Base-by-base conservation (phyloP, 164 flowering plant genomes). In the Macadamia integrifolia region DNA sequence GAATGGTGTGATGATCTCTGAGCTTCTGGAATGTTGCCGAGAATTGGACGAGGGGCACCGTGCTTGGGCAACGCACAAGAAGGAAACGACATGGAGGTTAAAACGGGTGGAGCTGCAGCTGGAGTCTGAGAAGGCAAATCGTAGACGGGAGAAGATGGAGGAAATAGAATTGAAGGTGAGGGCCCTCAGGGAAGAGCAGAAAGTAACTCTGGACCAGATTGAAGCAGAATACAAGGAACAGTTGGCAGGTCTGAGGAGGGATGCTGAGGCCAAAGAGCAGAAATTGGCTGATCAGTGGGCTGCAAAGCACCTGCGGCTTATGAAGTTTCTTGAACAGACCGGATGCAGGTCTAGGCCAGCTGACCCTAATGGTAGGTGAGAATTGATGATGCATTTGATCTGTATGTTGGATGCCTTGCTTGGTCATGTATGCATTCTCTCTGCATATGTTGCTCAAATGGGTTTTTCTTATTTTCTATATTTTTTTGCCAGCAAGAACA, bases 1-100 rank as follows among this genome's bases (percentile, higher is more conserved):
- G 4, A 85, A 83, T 6, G 74, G 75, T 59, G 53, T 71, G 18
- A 5, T 84, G 68, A 56, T 85, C 17, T 56, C 88, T 3, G 97
- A 88, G 72, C 78, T 93, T 17, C 67, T 76, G 11, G 94, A 94
- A 18, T 92, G 90, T 76, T 94, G 95, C 78, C 80, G 80, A 61
- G 97, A 94, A 60, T 61, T 92, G 69, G 97, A 94, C 43, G 99
- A 94, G 74, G 93, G 88, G 64, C 93, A 90, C 60, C 81, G 86
- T 1, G 86, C 88, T 48, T 86, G 85, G 95, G 80, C 81, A 6
- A 85, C 90, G 1, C 97, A 94, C 62, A 90, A 88, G 82, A 94
- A 92, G 76, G 99, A 94, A 80, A 90, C 97, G 23, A 75, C 91
- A 0, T 94, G 99, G 99, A 83, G 97, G 66, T 66, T 94, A 61